phyloP scores from a whole-genome alignment of 2,329 filamentous ascomycete species.

The Neospermospora avenae region DNA sequence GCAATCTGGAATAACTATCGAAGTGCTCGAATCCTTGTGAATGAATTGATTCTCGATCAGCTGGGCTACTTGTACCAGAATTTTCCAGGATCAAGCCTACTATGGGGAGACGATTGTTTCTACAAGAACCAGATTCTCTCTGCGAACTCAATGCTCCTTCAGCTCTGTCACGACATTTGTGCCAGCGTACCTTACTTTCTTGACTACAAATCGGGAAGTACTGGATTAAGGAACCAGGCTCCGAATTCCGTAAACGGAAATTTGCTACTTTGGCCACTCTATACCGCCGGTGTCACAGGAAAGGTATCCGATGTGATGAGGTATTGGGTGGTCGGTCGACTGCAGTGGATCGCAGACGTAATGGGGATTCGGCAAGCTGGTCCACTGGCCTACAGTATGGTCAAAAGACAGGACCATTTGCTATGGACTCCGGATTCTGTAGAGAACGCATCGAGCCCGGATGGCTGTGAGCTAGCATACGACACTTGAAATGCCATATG shows the following conservation, averaged over 20 bases:
- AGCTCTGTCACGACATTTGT: constrained; percentile 29
- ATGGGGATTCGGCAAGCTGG: constrained; percentile 29
- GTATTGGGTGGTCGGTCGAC: constrained; percentile 26
- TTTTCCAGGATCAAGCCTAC: constrained; percentile 4
- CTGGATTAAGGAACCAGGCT: neutral
- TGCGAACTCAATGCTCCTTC: constrained; percentile 18
- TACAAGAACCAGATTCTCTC: constrained; percentile 19
- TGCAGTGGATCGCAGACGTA: constrained; percentile 26
- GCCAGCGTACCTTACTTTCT: constrained; percentile 28
- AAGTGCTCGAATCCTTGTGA: constrained; percentile 26
- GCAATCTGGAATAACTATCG: constrained; percentile 32
- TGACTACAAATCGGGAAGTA: constrained; percentile 11
- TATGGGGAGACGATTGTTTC: constrained; percentile 7
- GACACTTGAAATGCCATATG: neutral
- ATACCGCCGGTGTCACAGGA: constrained; percentile 22
- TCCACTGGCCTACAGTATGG: constrained; percentile 20
- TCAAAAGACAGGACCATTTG: constrained; percentile 11
- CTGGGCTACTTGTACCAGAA: constrained; percentile 20
- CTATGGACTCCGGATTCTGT: constrained; percentile 1
- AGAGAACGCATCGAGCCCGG: neutral
- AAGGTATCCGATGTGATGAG: constrained; percentile 27
- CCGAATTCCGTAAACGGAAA: constrained; percentile 26
- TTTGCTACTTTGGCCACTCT: constrained; percentile 30
- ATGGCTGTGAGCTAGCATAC: neutral
- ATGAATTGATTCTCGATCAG: constrained; percentile 28